Evolutionary conservation across 768 basidiomycete genomes (phyloP).

Genomic region (Cystoderma amianthinum): DNA sequence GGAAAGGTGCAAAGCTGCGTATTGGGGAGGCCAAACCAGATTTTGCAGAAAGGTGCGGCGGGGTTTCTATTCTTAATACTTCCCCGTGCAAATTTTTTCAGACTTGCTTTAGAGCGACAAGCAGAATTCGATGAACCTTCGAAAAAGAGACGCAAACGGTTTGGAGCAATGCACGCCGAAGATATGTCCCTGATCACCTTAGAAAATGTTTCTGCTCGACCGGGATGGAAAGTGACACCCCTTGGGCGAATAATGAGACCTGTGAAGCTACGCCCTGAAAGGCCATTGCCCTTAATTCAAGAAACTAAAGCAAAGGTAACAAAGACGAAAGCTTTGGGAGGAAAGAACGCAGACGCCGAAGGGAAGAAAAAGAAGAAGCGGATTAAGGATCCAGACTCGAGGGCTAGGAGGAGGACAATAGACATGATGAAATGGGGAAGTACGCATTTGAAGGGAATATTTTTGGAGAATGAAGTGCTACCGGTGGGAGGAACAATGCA

Average conservation of each 20-base stretch:
- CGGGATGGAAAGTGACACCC: conserved; percentile 66
- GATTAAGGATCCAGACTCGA: conserved; percentile 39
- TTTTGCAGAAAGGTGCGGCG: conserved; percentile 55
- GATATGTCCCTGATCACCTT: conserved; percentile 65
- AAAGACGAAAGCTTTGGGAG: conserved; percentile 8
- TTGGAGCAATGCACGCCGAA: conserved; percentile 34
- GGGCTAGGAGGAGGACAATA: conserved; percentile 60
- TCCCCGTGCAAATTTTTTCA: conserved; percentile 2
- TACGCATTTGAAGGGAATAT: conserved; percentile 60
- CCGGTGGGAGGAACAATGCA: conserved; percentile 11
- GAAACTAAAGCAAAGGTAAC: conserved; percentile 9
- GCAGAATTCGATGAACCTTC: conserved; percentile 22
- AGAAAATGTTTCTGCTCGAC: conserved; percentile 41
- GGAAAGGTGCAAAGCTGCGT: conserved; percentile 83
- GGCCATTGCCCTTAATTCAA: conserved; percentile 40
- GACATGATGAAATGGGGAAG: conserved; percentile 72
- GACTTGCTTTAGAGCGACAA: conserved; percentile 20
- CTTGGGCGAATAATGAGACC: conserved; percentile 61
- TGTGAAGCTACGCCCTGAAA: conserved; percentile 62
- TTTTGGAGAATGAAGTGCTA: conserved; percentile 41
- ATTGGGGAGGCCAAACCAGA: conserved; percentile 82
- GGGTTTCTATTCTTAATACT: conserved; percentile 1
- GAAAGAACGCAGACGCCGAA: conserved; percentile 10
- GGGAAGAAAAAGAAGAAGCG: conserved; percentile 39
- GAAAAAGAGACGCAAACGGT: conserved; percentile 35